These are phyloP conservation scores for Fusarium sulawesiense DNA, from an alignment of 2,329 filamentous ascomycete species.

Conservation along the genomic window DNA sequence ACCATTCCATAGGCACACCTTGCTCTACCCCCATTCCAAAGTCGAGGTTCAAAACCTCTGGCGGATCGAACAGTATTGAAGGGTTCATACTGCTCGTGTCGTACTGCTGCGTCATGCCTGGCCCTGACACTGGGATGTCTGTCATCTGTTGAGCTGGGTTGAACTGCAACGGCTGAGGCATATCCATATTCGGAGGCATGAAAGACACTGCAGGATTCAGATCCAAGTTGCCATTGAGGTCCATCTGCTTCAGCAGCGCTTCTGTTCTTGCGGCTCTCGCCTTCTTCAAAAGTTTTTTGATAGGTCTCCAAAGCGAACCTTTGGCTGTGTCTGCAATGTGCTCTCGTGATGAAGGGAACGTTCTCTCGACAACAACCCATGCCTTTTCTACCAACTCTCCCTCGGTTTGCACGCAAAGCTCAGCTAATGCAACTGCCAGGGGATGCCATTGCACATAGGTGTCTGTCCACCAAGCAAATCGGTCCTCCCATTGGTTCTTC, in stretches of 20 bases:
- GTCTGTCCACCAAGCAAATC: constrained; percentile 61
- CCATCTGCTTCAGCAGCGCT: constrained; percentile 45
- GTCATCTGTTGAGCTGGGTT: constrained; percentile 5
- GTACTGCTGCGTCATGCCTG: constrained; percentile 34
- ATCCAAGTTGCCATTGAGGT: constrained; percentile 24
- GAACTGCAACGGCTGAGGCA: constrained; percentile 27
- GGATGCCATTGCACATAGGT: constrained; percentile 67
- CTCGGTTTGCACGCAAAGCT: constrained; percentile 61
- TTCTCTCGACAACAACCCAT: constrained; percentile 61
- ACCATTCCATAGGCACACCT: constrained; percentile 46
- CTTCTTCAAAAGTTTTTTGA: constrained; percentile 64
- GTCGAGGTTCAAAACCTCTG: constrained; percentile 44
- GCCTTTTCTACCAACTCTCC: constrained; percentile 60
- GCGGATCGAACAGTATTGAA: constrained; percentile 47
- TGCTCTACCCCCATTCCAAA: constrained; percentile 39
- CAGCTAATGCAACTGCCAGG: constrained; percentile 63
- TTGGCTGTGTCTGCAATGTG: constrained; percentile 62
- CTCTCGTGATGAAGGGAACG: constrained; percentile 57
- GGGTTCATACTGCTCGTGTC: constrained; percentile 47
- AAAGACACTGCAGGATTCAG: constrained; percentile 8
- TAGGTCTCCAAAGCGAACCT: constrained; percentile 65
- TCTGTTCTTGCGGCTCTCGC: constrained; percentile 56
- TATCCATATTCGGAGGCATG: constrained; percentile 6
- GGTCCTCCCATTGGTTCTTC: constrained; percentile 49
- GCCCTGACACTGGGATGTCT: neutral